phyloP scores from a whole-genome alignment of 768 basidiomycete species.

The Saitozyma podzolica region DNA sequence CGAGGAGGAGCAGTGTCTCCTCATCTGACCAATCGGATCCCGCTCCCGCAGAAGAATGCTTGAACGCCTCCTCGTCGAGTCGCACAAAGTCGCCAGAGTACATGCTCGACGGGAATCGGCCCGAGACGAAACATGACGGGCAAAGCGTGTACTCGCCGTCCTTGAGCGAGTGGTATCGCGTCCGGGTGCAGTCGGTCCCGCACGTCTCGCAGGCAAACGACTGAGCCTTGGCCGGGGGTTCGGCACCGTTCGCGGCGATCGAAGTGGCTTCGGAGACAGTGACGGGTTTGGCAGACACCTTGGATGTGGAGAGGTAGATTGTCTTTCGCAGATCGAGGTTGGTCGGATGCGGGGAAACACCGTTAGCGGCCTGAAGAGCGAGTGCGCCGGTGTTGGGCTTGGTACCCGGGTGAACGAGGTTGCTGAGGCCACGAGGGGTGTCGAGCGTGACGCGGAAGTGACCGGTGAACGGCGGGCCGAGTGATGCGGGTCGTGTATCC shows the following conservation, averaged over 20 bases:
- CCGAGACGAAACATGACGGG: conserved; percentile 88
- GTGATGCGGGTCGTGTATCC: conserved; percentile 86
- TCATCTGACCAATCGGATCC: conserved; percentile 81
- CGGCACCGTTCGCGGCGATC: conserved; percentile 54
- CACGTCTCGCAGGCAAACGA: conserved; percentile 86
- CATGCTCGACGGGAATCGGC: conserved; percentile 93
- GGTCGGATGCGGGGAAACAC: conserved; percentile 50
- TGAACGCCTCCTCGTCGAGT: conserved; percentile 51
- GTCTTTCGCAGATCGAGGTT: conserved; percentile 78
- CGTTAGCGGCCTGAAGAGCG: conserved; percentile 53
- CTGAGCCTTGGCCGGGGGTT: conserved; percentile 56
- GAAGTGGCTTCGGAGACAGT: conserved; percentile 65
- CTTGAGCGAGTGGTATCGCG: conserved; percentile 90
- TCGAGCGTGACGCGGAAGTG: conserved; percentile 98
- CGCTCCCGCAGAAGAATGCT: conserved; percentile 53
- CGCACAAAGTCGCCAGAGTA: conserved; percentile 93
- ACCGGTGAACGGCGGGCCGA: conserved; percentile 96
- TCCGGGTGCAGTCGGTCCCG: conserved; percentile 83
- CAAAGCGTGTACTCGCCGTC: conserved; percentile 89
- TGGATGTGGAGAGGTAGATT: conserved; percentile 78
- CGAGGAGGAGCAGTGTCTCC: conserved; percentile 83
- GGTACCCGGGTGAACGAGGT: conserved; percentile 66
- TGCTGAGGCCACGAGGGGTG: conserved; percentile 91
- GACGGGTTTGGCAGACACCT: conserved; percentile 70
- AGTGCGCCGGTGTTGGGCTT: conserved; percentile 53